Evolutionary conservation across 2,329 filamentous ascomycete species (phyloP).

Genomic region (Fusarium tuaranense): DNA sequence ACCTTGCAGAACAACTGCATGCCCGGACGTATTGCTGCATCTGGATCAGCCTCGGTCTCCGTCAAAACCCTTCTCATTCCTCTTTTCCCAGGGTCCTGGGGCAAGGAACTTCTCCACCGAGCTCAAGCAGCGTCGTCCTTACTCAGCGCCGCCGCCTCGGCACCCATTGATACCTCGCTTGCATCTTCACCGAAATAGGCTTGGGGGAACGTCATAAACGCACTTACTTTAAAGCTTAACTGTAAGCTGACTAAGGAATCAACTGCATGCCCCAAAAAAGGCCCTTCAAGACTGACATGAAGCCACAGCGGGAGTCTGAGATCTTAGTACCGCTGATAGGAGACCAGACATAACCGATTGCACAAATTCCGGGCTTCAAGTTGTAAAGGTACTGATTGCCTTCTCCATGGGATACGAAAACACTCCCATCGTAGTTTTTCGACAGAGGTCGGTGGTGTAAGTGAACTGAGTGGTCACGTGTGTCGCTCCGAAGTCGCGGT

Average conservation of each 20-base stretch:
- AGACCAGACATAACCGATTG: background rate
- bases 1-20: background rate
- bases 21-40: background rate
- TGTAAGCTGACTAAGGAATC: background rate
- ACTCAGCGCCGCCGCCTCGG: background rate
- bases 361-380: background rate
- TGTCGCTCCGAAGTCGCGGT: background rate
- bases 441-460: background rate
- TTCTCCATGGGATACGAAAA: background rate
- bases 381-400: background rate
- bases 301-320: background rate
- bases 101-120: background rate
- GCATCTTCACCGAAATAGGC: background rate
- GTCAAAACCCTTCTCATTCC: background rate
- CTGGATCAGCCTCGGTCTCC: background rate
- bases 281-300: background rate
- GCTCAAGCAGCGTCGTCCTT: background rate
- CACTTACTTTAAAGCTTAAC: background rate
- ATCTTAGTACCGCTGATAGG: background rate
- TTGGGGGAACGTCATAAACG: background rate
- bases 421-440: too few relatives aligned
- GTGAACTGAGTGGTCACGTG: background rate
- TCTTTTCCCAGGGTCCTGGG: background rate
- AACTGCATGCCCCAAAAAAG: background rate
- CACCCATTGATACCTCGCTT: background rate